These are phyloP conservation scores for Encephalitozoon intestinalis DNA, from an alignment of 371 early-diverging fungal species.

Conservation along the genomic window DNA sequence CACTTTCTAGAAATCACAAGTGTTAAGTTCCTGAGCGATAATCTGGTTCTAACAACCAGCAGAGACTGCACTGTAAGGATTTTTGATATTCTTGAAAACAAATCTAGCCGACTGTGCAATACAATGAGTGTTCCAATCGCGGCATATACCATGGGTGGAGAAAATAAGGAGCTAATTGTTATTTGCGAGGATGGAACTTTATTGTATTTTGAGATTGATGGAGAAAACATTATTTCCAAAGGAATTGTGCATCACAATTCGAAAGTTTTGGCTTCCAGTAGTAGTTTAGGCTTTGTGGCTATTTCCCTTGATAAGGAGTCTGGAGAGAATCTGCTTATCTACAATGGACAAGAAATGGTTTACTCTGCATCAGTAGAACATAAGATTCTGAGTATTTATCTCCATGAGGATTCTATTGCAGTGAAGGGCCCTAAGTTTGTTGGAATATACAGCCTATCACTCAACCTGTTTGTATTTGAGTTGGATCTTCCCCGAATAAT, in stretches of 20 bases:
- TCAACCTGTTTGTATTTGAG: conserved; percentile 19
- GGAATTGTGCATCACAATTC: background rate
- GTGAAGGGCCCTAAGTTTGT: conserved; percentile 20
- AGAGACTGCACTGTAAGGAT: conserved; percentile 29
- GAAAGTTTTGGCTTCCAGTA: background rate
- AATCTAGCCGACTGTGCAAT: background rate
- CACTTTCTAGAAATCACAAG: conserved; percentile 10
- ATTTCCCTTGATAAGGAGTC: background rate
- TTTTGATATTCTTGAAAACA: conserved; percentile 12
- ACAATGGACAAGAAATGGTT: conserved; percentile 15
- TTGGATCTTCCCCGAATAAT: conserved; percentile 40
- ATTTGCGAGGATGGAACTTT: conserved; percentile 7
- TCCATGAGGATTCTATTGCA: background rate
- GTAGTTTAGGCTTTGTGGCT: background rate
- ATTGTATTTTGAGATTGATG: background rate
- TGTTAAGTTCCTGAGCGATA: conserved; percentile 14
- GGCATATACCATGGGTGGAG: background rate
- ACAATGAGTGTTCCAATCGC: conserved; percentile 11
- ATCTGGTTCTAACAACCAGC: conserved; percentile 9
- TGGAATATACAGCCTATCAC: conserved; percentile 13
- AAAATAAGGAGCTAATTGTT: background rate
- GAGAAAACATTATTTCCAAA: background rate
- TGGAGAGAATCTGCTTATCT: conserved; percentile 4
- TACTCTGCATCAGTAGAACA: background rate
- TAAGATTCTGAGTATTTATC: background rate